Conservation (phyloP, 2,329 filamentous ascomycete genomes). For the Curvularia lunata region DNA sequence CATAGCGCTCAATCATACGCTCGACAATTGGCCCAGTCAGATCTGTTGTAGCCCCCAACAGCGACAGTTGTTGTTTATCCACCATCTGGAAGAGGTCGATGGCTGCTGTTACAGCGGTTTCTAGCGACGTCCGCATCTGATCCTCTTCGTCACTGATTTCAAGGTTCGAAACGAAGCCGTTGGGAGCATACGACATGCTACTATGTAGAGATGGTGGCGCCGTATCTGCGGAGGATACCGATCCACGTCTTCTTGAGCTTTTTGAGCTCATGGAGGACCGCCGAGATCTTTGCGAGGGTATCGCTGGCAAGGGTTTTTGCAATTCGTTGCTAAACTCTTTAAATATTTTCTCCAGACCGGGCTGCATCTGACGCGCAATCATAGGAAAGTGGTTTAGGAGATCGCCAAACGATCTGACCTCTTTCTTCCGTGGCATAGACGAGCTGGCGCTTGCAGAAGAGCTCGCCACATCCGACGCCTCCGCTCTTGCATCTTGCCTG, state of each 20-base stretch:
- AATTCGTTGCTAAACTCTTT: constrained; percentile 86
- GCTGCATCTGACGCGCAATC: constrained; percentile 95
- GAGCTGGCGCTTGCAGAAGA: constrained; percentile 37
- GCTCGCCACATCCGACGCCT: constrained; percentile 16
- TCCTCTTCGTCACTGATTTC: constrained; percentile 91
- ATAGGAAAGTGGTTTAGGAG: constrained; percentile 90
- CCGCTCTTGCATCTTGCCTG: constrained; percentile 26
- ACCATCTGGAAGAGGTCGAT: constrained; percentile 96
- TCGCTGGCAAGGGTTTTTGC: constrained; percentile 81
- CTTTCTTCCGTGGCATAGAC: constrained; percentile 75
- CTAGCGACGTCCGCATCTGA: constrained; percentile 83
- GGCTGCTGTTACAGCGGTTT: constrained; percentile 88
- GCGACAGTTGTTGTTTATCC: constrained; percentile 91
- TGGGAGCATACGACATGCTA: constrained; percentile 44
- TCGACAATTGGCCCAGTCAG: constrained; percentile 91
- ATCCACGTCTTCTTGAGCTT: constrained; percentile 43
- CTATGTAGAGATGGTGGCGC: constrained; percentile 47
- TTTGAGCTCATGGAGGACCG: constrained; percentile 43
- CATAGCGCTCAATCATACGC: constrained; percentile 90
- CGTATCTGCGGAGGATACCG: constrained; percentile 47
- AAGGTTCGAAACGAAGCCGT: constrained; percentile 50
- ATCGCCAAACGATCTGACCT: constrained; percentile 88
- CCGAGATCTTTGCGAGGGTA: constrained; percentile 58
- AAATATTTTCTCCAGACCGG: constrained; percentile 86
- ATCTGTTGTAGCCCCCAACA: constrained; percentile 90